Percentiles rank a stretch among this genome's conserved stretches.
phyloP scores from a whole-genome alignment of 2,329 filamentous ascomycete species.

The Cadophora gregata region DNA sequence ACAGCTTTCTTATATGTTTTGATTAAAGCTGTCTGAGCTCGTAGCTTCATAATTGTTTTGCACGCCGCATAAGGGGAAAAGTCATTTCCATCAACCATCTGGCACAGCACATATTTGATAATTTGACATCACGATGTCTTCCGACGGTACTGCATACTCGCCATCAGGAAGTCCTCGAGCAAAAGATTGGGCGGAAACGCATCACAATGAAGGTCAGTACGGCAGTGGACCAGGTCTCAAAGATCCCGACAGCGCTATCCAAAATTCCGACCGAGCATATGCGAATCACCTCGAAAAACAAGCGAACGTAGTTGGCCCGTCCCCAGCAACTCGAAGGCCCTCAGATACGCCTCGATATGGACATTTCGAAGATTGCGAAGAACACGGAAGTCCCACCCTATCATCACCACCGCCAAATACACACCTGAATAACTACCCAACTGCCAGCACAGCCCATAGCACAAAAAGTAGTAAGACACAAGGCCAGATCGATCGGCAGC shows the following conservation, averaged over 20 bases:
- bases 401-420: constrained; percentile 1
- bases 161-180: constrained; percentile 23
- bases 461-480: constrained; percentile 20
- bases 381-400: constrained; percentile 23
- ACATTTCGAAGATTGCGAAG: constrained; percentile 29
- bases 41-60: background rate
- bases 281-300: constrained; percentile 29
- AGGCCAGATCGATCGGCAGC: constrained; percentile 25
- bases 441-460: constrained; percentile 10
- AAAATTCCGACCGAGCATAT: constrained; percentile 31
- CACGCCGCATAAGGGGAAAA: too few species aligned
- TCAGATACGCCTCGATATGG: constrained; percentile 22
- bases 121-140: constrained; percentile 17
- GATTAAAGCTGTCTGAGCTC: background rate
- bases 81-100: background rate
- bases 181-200: constrained; percentile 26
- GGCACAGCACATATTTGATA: background rate
- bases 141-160: constrained; percentile 23
- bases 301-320: constrained; percentile 27
- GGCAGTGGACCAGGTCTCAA: constrained; percentile 32
- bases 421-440: constrained; percentile 2
- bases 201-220: constrained; percentile 24
- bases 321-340: constrained; percentile 24
- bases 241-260: constrained; percentile 32
- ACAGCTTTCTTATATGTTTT: background rate